A percentile compares a stretch with the other conserved stretches of the same genome.
These are phyloP conservation scores for Oryza longistaminata DNA, from an alignment of 176 grass and related monocot genomes.

Conservation along the genomic window DNA sequence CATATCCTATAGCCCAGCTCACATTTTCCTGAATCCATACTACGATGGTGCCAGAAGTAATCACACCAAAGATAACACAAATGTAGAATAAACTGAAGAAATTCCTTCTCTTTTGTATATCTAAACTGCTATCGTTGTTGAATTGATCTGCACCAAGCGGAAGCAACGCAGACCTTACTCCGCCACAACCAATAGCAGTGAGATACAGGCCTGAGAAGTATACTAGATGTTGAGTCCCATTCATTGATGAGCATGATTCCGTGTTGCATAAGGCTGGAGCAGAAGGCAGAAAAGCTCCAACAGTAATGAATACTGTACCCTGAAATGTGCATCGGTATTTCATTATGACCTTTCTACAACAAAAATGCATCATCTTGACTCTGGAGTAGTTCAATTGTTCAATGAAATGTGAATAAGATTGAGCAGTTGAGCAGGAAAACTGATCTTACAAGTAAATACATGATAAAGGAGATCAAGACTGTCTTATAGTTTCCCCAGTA, in stretches of 20 bases:
- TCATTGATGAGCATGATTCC: conserved; percentile 32
- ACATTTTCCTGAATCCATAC: conserved; percentile 69
- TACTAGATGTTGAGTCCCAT: conserved; percentile 33
- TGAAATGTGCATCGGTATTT: conserved; percentile 34
- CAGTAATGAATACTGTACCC: conserved; percentile 62
- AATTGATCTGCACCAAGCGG: conserved; percentile 68
- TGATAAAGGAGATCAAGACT: conserved; percentile 58
- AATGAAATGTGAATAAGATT: conserved; percentile 17
- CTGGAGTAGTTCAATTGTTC: not conserved
- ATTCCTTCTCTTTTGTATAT: conserved; percentile 46
- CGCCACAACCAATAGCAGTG: conserved; percentile 59
- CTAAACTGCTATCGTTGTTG: conserved; percentile 28
- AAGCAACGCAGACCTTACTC: conserved; percentile 58
- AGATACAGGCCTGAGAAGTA: conserved; percentile 73
- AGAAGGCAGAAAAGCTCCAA: conserved; percentile 42
- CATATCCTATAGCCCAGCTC: conserved; percentile 63
- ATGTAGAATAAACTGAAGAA: conserved; percentile 65
- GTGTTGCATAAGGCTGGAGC: conserved; percentile 23
- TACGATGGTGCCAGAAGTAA: conserved; percentile 57
- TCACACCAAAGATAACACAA: conserved; percentile 57
- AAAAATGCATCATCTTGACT: not conserved
- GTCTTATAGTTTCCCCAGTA: conserved; percentile 76
- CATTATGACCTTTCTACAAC: conserved; percentile 7
- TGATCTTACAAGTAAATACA: conserved; percentile 76
- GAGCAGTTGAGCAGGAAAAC: conserved; percentile 11